These are phyloP conservation scores for Ananas comosus DNA, from an alignment of 176 grass and related monocot species.

Conservation along the genomic window DNA sequence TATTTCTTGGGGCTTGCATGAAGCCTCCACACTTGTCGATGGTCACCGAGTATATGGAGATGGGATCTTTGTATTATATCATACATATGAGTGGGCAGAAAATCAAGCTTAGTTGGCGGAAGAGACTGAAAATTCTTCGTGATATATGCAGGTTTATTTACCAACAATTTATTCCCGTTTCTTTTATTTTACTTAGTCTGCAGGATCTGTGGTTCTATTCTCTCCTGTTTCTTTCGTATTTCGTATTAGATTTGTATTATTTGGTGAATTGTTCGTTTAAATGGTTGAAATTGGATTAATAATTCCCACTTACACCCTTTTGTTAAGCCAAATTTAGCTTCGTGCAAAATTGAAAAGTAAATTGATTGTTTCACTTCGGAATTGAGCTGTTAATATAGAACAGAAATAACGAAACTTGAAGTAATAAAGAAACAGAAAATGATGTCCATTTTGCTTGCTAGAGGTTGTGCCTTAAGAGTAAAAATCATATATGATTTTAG, in stretches of 20 bases:
- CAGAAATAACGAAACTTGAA: too few species aligned
- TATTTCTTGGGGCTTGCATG: constrained; percentile 99
- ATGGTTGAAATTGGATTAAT: not conserved
- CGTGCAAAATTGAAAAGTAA: too few species aligned
- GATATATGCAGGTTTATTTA: constrained; percentile 89
- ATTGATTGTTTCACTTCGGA: too few species aligned
- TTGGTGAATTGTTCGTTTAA: not conserved
- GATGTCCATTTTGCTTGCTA: too few species aligned
- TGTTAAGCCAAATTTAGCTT: too few species aligned
- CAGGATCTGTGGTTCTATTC: not conserved
- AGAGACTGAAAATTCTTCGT: constrained; percentile 93
- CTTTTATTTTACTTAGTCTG: not conserved
- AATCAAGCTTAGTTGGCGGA: constrained; percentile 97
- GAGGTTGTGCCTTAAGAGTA: too few species aligned
- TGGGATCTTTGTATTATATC: constrained; percentile 97
- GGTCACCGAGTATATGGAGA: constrained; percentile 99
- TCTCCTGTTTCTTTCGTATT: not conserved
- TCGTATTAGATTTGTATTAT: constrained; percentile 1
- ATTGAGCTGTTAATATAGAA: too few species aligned
- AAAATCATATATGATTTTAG: too few species aligned
- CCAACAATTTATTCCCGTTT: not conserved
- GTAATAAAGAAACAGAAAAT: too few species aligned
- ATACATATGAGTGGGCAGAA: constrained; percentile 99
- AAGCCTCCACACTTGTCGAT: constrained; percentile 94
- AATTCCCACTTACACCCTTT: not conserved